Percentiles rank a stretch among this genome's conserved stretches.
Conservation (phyloP, 2,329 filamentous ascomycete species). For the Ophiostoma sp. region DNA sequence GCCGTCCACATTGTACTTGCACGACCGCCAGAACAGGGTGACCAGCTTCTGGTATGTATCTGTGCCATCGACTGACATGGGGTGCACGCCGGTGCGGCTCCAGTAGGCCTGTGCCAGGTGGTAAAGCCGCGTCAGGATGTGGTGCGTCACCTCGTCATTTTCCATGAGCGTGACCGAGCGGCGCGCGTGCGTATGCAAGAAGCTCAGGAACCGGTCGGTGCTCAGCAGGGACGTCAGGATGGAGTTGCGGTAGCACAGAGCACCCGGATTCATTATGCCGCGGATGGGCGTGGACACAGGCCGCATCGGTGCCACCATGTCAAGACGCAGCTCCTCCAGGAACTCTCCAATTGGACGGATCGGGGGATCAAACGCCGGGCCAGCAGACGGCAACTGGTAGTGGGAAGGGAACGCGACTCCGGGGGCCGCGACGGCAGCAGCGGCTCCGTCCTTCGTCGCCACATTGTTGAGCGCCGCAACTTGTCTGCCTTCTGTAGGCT, state of each 20-base stretch:
- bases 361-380: conserved; percentile 14
- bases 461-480: background rate
- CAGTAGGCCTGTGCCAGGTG: conserved; percentile 26
- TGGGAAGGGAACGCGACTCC: background rate
- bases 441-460: background rate
- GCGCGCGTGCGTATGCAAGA: conserved; percentile 19
- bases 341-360: conserved; percentile 13
- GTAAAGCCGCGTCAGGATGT: conserved; percentile 25
- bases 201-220: conserved; percentile 24
- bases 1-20: conserved; percentile 17
- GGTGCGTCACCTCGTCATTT: conserved; percentile 5
- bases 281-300: background rate
- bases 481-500: background rate
- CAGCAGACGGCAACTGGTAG: conserved; percentile 21
- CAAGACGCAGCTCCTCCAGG: conserved; percentile 19
- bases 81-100: conserved; percentile 19
- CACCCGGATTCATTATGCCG: conserved; percentile 21
- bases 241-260: conserved; percentile 28
- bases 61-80: background rate
- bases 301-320: conserved; percentile 21
- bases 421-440: background rate
- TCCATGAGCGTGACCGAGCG: background rate
- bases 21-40: conserved; percentile 24
- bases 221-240: conserved; percentile 25
- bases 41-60: conserved; percentile 15